Base-by-base conservation (phyloP, 2,329 filamentous ascomycete genomes). In the Alternaria gaisen region DNA sequence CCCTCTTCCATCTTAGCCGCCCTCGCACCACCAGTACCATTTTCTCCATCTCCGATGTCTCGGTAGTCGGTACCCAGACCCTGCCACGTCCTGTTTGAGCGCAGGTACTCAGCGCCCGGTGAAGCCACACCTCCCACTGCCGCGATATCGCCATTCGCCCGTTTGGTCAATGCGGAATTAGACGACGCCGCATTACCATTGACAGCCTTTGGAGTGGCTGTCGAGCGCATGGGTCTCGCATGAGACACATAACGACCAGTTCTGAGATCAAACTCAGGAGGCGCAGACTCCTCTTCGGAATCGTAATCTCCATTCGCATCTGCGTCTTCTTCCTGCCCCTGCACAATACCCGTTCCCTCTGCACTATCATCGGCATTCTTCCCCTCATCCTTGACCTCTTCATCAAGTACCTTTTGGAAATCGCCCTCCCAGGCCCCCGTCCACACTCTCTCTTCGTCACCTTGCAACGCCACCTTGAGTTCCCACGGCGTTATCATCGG, bases 401-500 rank as follows among this genome's bases (percentile, higher is more conserved):
- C 66, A 58, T 84, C 80, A 48, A 90, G 82, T 16, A 96, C 80
- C 22, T 85, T 86, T 71, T 93, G 89, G 63, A 97, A 97, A 63
- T 95, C 92, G 9, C 90, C 92, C 81, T 90, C 91, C 95, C 95
- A 98, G 69, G 91, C 88, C 1, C 91, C 90, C 0, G 91, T 92
- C 93, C 94, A 97, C 0, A 94, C 83, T 59, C 94, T 86, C 73
- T 90, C 87, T 32, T 88, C 86, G 73, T 97, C 94, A 14, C 86
- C 84, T 79, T 88, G 84, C 63, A 99, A 80, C 4, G 92, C 92
- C 47, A 97, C 82, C 54, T 88, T 89, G 56, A 98, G 82, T 83
- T 99, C 95, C 76, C 96, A 98, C 0, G 94, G 94, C n/a, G 95
- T 99, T 41, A 98, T 88, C 10, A 98, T 89, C 0, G 94, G 93